Evolutionary conservation across 2,329 filamentous ascomycete genomes (phyloP), one percentile per base, ranked within the genome.

Genomic region (Verticillium klebahnii): DNA sequence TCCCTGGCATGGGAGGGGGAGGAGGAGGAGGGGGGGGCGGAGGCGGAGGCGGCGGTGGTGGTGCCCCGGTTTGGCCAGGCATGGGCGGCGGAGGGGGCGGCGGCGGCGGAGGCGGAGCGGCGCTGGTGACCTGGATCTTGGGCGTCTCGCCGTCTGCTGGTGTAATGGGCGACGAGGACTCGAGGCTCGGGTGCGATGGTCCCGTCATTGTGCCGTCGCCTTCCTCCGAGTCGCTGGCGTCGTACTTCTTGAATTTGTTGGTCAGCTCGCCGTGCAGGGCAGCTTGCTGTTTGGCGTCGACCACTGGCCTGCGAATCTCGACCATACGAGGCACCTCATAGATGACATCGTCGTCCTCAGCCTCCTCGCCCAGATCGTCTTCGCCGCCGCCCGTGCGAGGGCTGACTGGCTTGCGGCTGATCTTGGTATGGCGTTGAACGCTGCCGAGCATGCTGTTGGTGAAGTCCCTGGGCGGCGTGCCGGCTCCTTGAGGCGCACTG

Each of bases 241-340:
- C 90, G 69, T 87, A 86, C 64, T 80, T 85, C 76, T 89, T 89
- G 69, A 94, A 85, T 76, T 90, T 95, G 58, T 88, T 85, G 37
- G 87, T 85, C 67, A 97, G 89, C 75, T 97, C 86, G 70, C 77
- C 80, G 82, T 79, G 82, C 77, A 80, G 89, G 71, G 77, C 94
- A 73, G 72, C 87, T 79, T 81, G 87, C 79, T 79, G 89, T 82
- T 80, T 92, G 75, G 76, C 84, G 67, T 86, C 82, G 68, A 86
- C 78, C 37, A 82, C 77, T 12, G 92, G 92, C 64, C 92, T 85
- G 72, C 86, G 89, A 76, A 94, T 86, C 74, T 95, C 85, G 62
- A 97, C 85, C 58, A 97, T 78, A 61, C 89, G 85, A 45, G 93
- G 91, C 75, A 89, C 94, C 76, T 93, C 91, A 66, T 89, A 90